Conservation (phyloP, 129 eudicot genomes). For the Daucus carota region DNA sequence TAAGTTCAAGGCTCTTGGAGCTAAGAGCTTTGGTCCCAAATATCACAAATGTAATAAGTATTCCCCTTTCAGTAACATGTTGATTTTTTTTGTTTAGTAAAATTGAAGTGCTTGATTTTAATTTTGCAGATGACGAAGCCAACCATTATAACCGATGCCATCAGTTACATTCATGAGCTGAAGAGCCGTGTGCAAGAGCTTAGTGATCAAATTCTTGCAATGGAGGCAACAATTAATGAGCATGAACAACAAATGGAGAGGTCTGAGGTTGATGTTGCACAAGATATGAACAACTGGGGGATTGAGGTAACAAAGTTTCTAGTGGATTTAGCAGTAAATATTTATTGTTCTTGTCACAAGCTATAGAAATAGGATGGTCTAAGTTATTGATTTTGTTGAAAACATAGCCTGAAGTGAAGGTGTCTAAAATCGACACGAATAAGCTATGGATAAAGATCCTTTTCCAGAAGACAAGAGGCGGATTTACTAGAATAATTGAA, state of each 20-base stretch:
- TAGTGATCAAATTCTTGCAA: slow-evolving; percentile 35
- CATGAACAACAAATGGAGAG: slow-evolving; percentile 23
- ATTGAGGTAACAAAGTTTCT: slow-evolving; percentile 35
- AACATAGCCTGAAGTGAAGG: slow-evolving; percentile 47
- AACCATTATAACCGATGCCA: slow-evolving; percentile 63
- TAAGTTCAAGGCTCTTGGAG: slow-evolving; percentile 55
- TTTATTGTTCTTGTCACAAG: neutral
- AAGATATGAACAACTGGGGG: slow-evolving; percentile 49
- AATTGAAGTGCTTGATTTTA: neutral
- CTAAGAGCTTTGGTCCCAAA: slow-evolving; percentile 68
- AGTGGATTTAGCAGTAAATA: neutral
- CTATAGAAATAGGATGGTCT: neutral
- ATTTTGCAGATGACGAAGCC: slow-evolving; percentile 52
- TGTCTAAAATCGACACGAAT: slow-evolving; percentile 36
- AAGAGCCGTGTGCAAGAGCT: slow-evolving; percentile 34
- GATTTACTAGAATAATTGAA: slow-evolving; percentile 49
- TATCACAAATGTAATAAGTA: slow-evolving; percentile 66
- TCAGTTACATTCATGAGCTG: slow-evolving; percentile 60
- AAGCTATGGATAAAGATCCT: slow-evolving; percentile 65
- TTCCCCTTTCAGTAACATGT: neutral
- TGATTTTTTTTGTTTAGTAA: neutral
- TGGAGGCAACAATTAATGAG: slow-evolving; percentile 36
- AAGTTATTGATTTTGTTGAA: neutral
- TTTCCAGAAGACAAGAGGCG: slow-evolving; percentile 47
- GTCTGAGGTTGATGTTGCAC: slow-evolving; percentile 22